These are phyloP conservation scores for Pseudevernia furfuracea DNA, from an alignment of 495 filamentous ascomycete species.

Conservation along the genomic window DNA sequence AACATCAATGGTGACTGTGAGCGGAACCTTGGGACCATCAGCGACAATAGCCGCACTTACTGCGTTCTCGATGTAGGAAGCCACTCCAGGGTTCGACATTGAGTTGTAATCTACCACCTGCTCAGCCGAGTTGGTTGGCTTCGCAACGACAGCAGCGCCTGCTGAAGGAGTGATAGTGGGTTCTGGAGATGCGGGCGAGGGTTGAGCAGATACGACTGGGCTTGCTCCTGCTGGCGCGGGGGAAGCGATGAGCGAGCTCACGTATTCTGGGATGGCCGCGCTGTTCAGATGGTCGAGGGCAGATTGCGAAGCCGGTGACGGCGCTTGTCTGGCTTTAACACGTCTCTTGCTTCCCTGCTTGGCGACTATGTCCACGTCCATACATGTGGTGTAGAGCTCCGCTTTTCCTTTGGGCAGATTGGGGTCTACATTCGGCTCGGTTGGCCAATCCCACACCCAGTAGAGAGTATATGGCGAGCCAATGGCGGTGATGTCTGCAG, in stretches of 20 bases:
- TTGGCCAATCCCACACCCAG: constrained; percentile 93
- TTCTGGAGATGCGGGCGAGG: constrained; percentile 2
- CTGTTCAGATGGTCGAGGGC: constrained; percentile 1
- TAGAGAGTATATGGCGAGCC: constrained; percentile 64
- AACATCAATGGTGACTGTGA: not conserved
- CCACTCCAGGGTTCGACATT: not conserved
- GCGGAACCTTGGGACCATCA: not conserved
- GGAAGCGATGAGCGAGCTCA: constrained; percentile 3
- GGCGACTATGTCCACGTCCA: constrained; percentile 59
- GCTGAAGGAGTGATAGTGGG: not conserved
- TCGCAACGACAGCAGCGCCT: not conserved
- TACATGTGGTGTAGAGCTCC: constrained; percentile 76
- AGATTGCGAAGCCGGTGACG: not conserved
- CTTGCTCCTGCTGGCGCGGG: constrained; percentile 9
- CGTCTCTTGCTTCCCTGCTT: constrained; percentile 10
- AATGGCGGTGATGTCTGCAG: constrained; percentile 42
- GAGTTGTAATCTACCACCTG: not conserved
- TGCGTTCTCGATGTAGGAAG: constrained; percentile 1
- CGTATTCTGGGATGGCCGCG: constrained; percentile 13
- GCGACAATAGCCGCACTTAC: not conserved
- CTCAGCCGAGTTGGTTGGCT: not conserved
- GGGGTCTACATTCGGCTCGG: constrained; percentile 39
- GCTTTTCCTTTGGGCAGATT: constrained; percentile 45
- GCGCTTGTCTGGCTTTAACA: constrained; percentile 11
- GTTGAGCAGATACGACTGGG: constrained; percentile 4